These are phyloP conservation scores for Botrytis paeoniae DNA, from an alignment of 2,329 filamentous ascomycete species.

Conservation along the genomic window DNA sequence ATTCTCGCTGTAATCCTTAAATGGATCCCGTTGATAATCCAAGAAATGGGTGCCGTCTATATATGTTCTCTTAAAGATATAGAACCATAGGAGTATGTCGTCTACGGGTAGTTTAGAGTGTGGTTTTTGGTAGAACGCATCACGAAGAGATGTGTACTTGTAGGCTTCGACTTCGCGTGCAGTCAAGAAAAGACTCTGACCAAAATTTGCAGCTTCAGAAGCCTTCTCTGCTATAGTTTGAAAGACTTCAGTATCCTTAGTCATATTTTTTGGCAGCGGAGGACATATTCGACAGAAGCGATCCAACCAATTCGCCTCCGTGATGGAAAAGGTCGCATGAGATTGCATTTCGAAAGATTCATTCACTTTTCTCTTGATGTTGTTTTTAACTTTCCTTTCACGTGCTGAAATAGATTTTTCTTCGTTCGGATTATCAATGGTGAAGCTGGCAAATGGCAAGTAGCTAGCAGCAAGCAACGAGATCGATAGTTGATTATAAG, in stretches of 20 bases:
- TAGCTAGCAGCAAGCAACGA: background rate
- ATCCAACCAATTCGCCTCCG: background rate
- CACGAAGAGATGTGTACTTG: background rate
- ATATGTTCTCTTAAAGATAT: background rate
- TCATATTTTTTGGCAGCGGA: background rate
- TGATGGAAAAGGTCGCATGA: background rate
- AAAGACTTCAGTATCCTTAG: background rate
- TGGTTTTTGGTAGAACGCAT: background rate
- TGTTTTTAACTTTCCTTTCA: background rate
- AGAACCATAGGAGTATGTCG: background rate
- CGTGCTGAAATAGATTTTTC: background rate
- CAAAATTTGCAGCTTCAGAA: background rate
- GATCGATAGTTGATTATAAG: background rate
- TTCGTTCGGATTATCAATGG: background rate
- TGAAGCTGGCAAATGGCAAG: background rate
- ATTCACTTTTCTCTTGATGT: background rate
- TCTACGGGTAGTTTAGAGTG: background rate
- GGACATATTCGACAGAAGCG: background rate
- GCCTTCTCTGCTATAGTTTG: background rate
- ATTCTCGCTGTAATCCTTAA: background rate
- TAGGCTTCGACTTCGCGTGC: background rate
- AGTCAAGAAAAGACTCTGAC: background rate
- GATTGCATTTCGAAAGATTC: background rate
- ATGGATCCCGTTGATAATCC: background rate
- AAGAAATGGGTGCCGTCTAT: background rate